Conservation (phyloP, 2,329 filamentous ascomycete genomes). For the Xylaria sp. region DNA sequence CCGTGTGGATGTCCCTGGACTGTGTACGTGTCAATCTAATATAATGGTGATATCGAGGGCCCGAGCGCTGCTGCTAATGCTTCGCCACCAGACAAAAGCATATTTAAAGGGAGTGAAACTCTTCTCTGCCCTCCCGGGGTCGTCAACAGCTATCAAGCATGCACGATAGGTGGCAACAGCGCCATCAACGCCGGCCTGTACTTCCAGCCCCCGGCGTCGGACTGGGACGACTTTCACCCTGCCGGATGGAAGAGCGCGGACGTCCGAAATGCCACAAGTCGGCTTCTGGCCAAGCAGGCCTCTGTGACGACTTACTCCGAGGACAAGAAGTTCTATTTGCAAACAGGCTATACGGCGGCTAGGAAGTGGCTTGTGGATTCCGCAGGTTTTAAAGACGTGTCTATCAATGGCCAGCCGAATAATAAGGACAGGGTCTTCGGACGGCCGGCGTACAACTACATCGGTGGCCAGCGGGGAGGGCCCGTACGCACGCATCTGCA, state of each 20-base stretch:
- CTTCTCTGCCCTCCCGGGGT: slow-evolving; percentile 49
- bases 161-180: slow-evolving; percentile 57
- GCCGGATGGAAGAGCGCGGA: slow-evolving; percentile 57
- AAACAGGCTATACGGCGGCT: slow-evolving; percentile 53
- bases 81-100: slow-evolving; percentile 50
- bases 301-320: slow-evolving; percentile 51
- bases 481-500: slow-evolving; percentile 57
- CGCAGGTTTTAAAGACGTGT: slow-evolving; percentile 54
- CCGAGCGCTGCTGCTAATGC: background rate
- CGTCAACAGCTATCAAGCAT: slow-evolving; percentile 53
- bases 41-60: background rate
- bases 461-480: slow-evolving; percentile 55
- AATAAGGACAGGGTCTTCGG: slow-evolving; percentile 56
- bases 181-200: slow-evolving; percentile 61
- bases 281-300: slow-evolving; percentile 51
- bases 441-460: slow-evolving; percentile 54
- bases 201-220: slow-evolving; percentile 58
- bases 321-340: slow-evolving; percentile 53
- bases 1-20: slow-evolving; percentile 59
- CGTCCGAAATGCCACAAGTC: slow-evolving; percentile 51
- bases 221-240: slow-evolving; percentile 58
- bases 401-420: slow-evolving; percentile 52
- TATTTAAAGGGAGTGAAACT: slow-evolving; percentile 50
- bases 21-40: slow-evolving; percentile 44
- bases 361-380: slow-evolving; percentile 56